phyloP scores from a whole-genome alignment of 768 basidiomycete genomes.

The Panellus pusillus region DNA sequence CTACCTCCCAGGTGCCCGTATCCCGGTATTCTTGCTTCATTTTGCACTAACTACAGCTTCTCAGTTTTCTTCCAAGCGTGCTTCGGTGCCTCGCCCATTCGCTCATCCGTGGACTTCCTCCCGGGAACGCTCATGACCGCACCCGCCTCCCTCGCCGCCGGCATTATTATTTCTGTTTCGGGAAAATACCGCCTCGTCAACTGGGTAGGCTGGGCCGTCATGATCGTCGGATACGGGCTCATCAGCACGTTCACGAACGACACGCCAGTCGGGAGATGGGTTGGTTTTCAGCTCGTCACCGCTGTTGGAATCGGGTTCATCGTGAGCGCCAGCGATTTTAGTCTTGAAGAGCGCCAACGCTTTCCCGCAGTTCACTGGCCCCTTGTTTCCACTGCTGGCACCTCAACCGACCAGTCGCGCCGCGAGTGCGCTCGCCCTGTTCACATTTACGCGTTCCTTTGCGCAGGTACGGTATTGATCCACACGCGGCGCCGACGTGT shows the following conservation, averaged over 20 bases:
- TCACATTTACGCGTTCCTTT: conserved; percentile 30
- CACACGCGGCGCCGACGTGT: not conserved
- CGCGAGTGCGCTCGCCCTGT: conserved; percentile 38
- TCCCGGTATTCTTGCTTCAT: not conserved
- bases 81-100: conserved; percentile 34
- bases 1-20: conserved; percentile 33
- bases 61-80: conserved; percentile 46
- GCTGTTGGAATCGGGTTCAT: conserved; percentile 2
- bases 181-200: conserved; percentile 36
- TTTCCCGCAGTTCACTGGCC: conserved; percentile 9
- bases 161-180: conserved; percentile 28
- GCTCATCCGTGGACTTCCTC: conserved; percentile 37
- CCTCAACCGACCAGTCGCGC: conserved; percentile 33
- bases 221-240: conserved; percentile 36
- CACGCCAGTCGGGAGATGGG: conserved; percentile 21
- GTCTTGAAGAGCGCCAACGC: not conserved
- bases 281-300: conserved; percentile 28
- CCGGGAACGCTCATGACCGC: conserved; percentile 33
- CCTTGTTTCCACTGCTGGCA: conserved; percentile 38
- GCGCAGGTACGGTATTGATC: conserved; percentile 4
- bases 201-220: conserved; percentile 35
- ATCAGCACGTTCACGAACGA: conserved; percentile 26
- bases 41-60: not conserved
- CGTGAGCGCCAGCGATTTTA: not conserved
- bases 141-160: conserved; percentile 36